These are phyloP conservation scores for Isabelozyma rhagii DNA, from an alignment of 805 yeast genomes.

Conservation along the genomic window DNA sequence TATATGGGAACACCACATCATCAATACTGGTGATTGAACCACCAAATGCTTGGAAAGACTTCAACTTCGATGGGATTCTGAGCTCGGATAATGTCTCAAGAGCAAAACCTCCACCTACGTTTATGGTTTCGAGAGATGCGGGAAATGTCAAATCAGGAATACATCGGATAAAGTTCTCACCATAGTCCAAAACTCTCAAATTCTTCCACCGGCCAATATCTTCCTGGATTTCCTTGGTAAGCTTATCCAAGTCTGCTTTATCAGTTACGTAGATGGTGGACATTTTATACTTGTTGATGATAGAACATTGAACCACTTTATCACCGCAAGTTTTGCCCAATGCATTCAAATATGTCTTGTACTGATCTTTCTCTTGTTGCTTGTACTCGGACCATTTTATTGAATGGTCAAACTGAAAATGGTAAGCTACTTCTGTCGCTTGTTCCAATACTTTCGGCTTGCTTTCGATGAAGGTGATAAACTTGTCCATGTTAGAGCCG, in stretches of 20 bases:
- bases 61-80: conserved; percentile 32
- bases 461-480: conserved; percentile 17
- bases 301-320: conserved; percentile 35
- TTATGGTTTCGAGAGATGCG: conserved; percentile 32
- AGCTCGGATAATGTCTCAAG: conserved; percentile 39
- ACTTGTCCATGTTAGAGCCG: conserved; percentile 16
- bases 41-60: conserved; percentile 28
- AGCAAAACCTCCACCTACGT: conserved; percentile 38
- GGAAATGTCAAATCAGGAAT: conserved; percentile 41
- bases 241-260: conserved; percentile 24
- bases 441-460: conserved; percentile 11
- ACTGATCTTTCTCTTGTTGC: conserved; percentile 19
- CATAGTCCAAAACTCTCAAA: conserved; percentile 32
- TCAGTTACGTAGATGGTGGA: conserved; percentile 33
- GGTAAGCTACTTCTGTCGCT: conserved; percentile 26
- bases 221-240: conserved; percentile 35
- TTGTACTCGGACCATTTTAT: conserved; percentile 28
- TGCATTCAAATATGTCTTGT: conserved; percentile 19
- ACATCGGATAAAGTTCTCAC: conserved; percentile 32
- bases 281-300: conserved; percentile 34
- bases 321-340: conserved; percentile 18
- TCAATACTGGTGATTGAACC: conserved; percentile 34
- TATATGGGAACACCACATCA: conserved; percentile 30
- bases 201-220: conserved; percentile 35
- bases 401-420: conserved; percentile 29